Base-by-base conservation (phyloP, 768 basidiomycete species). In the Lentinula sp. region DNA sequence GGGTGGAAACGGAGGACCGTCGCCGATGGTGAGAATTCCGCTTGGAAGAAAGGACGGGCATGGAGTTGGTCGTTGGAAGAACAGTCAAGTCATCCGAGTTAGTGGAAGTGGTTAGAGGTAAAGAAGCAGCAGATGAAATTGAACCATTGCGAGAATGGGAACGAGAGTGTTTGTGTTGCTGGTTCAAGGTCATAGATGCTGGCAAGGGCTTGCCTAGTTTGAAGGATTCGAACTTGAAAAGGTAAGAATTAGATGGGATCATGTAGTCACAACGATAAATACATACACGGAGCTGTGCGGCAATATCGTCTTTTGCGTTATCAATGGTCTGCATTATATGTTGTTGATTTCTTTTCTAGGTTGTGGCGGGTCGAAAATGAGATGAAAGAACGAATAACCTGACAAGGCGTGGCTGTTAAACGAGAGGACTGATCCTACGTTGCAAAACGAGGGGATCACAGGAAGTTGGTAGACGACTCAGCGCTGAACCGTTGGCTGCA, bases 1-100 rank as follows among this genome's bases (percentile, higher is more conserved):
- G 87, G 43, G 93, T 95, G 9, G 94, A 93, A 32, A 96, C 91
- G 28, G 91, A 93, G 1, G 93, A 93, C 45, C 85, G 84, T 52
- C 94, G 90, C 13, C 85, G 81, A 67, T 95, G 94, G 66, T 93
- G 92, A 0, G 93, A 95, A 61, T 82, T 82, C 65, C 86, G 88
- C 67, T 86, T 88, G 32, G 81, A 67, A 12, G 78, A 71, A 42
- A 80, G 74, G 28, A 70, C 91, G 23, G 75, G 67, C 23, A 73
- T 68, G 43, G 81, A 77, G 62, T 71, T 62, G 33, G 75, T 69
- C 50, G 65, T 69, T 74, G 68, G 71, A 71, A 62, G 77, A 71
- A 56, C n/a, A 35, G 59, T 36, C 28, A 28, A 20, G 33, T 62
- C 61, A 49, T 73, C 72, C 64, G 70, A 70, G 66, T 74, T 70